Evolutionary conservation across 1,139 yeast species (phyloP), one percentile per base, ranked within the genome.

Genomic region (Hansenula sp.): DNA sequence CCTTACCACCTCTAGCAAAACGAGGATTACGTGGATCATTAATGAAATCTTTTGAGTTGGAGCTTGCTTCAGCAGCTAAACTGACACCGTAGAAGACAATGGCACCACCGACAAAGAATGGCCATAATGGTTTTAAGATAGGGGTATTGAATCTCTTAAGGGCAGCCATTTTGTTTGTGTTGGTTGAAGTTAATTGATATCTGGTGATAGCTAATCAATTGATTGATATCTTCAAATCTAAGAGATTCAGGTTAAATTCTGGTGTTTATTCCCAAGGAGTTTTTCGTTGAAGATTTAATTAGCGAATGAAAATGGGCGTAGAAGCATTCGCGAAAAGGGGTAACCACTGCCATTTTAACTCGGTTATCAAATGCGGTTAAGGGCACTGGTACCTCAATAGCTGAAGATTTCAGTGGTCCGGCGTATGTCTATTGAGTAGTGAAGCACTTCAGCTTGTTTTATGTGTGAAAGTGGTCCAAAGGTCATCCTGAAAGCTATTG

Each of bases 1-100:
- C 61, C 60, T 72, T 72, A 54, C 74, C 81, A 63, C 82, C 83
- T 58, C 71, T 70, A 48, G 68, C 69, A 61, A 80, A 79, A 67
- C 85, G 76, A 63, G 89, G 90, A 72, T 83, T 81, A 71, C 88
- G 81, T 68, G 90, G 90, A 67, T 83, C 89, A 67, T 83, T 81
- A 68, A 77, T 74, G 72, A 77, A 82, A 67, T 81, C 87, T 46
- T 71, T 71, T 50, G 84, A 68, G 67, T 74, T 67, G 61, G 76
- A 67, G 57, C 79, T 70, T 50, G 79, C 77, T 47, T 66, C 63
- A 47, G 84, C 82, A 45, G 75, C 77, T 69, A 77, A 76, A 60
- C 76, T 71, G 57, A 81, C 69, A 51, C 75, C 68, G 68, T 67
- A 79, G 71, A 72, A 76, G 52, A 84, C 75, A 53, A 73, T 57